Evolutionary conservation across 1,284 basidiomycete genomes (phyloP), one percentile per base, ranked within the genome.

Genomic region (Farysia itapuensis): DNA sequence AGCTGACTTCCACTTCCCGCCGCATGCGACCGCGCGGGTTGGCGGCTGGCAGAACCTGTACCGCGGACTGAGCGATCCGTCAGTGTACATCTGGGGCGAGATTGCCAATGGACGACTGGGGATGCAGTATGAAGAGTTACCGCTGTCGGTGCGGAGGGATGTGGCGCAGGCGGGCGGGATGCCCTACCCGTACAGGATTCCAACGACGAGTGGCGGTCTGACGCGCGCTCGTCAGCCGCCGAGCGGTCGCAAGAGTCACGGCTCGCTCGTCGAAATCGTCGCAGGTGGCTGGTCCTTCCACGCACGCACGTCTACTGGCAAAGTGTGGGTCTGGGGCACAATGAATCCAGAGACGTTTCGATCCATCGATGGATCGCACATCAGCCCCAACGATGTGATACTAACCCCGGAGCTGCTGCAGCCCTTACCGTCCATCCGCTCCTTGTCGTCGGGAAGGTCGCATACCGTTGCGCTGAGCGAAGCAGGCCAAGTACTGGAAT

Each of bases 391-490:
- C 1, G 35, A 29, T 8, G 15, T 3, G 2, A 15, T 41, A 4
- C 11, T 11, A 3, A 33, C 24, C 4, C 58, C 58, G 1, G 15
- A 24, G 8, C 28, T 47, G n/a, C 13, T 63, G 23, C 9, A 50
- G 3, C 33, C 12, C 19, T 26, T 63, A 2, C 43, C 60, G 5
- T 13, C 32, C 12, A 30, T 65, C 14, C 15, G 36, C 9, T 35
- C 50, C 34, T 70, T 68, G 4, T 39, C 43, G 2, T 87, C 86
- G 68, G 88, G 87, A 35, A 81, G 88, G 45, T 72, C 86, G 25
- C 87, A 89, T 71, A 81, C 84, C 4, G 81, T 83, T n/a, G 81
- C 83, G 21, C 78, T 90, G 4, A 44, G 58, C 11, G 4, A 37
- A 8, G 38, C 58, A 11, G 33, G 38, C 4, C 31, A 45, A 4